These are phyloP conservation scores for Suhomyces prunicola DNA, from an alignment of 805 yeast genomes.

Conservation along the genomic window DNA sequence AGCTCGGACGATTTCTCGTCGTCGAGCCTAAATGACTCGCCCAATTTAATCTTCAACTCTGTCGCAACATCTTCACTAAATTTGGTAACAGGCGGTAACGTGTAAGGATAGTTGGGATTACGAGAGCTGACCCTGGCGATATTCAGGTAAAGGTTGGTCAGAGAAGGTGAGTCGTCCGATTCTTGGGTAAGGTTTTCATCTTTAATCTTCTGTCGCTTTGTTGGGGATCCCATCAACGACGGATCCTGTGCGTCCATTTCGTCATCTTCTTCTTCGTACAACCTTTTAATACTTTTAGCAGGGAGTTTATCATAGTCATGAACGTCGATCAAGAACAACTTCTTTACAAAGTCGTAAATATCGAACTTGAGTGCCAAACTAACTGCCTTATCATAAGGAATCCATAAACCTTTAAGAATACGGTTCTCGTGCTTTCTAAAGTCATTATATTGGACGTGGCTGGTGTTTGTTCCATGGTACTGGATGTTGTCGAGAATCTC, in stretches of 20 bases:
- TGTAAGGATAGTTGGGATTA: conserved; percentile 46
- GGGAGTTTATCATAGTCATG: conserved; percentile 42
- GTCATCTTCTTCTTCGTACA: conserved; percentile 23
- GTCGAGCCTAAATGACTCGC: conserved; percentile 36
- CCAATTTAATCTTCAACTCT: conserved; percentile 31
- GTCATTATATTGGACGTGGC: conserved; percentile 19
- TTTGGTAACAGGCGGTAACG: conserved; percentile 46
- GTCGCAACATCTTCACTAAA: conserved; percentile 28
- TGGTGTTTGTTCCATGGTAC: conserved; percentile 18
- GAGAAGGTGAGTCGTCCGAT: neutral
- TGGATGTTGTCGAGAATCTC: conserved; percentile 33
- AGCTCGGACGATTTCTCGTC: conserved; percentile 15
- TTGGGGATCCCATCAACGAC: conserved; percentile 30
- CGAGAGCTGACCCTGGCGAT: conserved; percentile 1
- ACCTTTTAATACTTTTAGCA: conserved; percentile 22
- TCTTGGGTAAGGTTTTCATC: neutral
- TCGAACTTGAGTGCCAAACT: conserved; percentile 37
- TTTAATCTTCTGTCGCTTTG: conserved; percentile 30
- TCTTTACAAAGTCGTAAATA: conserved; percentile 35
- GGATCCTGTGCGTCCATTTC: conserved; percentile 11
- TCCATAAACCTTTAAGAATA: conserved; percentile 37
- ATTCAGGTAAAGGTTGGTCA: neutral
- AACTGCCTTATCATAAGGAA: conserved; percentile 44
- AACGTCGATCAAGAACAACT: conserved; percentile 40
- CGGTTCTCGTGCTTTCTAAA: conserved; percentile 25